phyloP scores from a whole-genome alignment of 805 yeast species.

The Cyberlindnera mississippiensis region DNA sequence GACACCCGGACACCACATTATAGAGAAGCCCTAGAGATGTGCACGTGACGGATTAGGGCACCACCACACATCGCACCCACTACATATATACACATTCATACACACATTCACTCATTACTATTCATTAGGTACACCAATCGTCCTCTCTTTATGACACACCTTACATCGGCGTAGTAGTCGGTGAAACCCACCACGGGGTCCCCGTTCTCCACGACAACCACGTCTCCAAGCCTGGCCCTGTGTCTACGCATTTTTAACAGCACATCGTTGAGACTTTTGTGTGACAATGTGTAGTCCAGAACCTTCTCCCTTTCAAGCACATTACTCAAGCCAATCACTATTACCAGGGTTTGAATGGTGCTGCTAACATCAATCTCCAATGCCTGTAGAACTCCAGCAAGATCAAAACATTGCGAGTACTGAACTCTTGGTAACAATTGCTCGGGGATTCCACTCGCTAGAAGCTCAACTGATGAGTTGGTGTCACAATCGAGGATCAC shows the following conservation, averaged over 20 bases:
- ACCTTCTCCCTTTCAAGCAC: slow-evolving; percentile 5
- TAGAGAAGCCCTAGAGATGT: neutral
- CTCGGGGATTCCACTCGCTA: slow-evolving; percentile 1
- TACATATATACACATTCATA: neutral
- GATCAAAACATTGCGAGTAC: slow-evolving; percentile 14
- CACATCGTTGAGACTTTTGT: slow-evolving; percentile 6
- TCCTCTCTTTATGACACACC: neutral
- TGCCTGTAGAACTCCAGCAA: slow-evolving; percentile 4
- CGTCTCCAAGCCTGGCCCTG: neutral
- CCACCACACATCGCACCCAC: neutral
- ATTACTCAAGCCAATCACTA: slow-evolving; percentile 7
- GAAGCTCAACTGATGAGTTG: neutral
- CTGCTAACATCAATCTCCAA: neutral
- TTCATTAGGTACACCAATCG: neutral
- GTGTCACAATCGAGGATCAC: slow-evolving; percentile 9
- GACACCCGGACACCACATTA: too few relatives aligned
- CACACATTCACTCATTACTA: neutral
- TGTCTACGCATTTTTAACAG: slow-evolving; percentile 3
- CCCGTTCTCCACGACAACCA: slow-evolving; percentile 6
- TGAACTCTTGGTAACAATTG: slow-evolving; percentile 1
- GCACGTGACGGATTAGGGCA: neutral
- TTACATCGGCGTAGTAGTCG: slow-evolving; percentile 13
- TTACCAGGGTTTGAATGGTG: neutral
- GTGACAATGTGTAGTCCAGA: neutral
- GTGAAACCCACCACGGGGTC: neutral